Evolutionary conservation across 352 stramenopile genomes (phyloP).

Genomic region (Peronospora belbahrii): DNA sequence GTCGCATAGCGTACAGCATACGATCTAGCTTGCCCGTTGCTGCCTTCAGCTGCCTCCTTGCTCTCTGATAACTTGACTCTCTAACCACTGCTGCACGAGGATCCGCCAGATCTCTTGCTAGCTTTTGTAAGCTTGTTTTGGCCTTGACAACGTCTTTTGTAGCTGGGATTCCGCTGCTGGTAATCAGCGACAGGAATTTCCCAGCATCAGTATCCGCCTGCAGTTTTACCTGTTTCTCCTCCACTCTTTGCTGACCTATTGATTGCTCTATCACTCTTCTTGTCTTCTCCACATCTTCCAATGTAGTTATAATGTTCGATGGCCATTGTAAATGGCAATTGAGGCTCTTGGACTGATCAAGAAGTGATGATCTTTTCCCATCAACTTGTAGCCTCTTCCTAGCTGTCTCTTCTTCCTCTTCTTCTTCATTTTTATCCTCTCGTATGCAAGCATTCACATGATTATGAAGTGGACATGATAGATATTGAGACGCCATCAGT

Average conservation of each 20-base stretch:
- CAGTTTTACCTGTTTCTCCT: slow-evolving; percentile 1
- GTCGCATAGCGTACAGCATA: slow-evolving; percentile 28
- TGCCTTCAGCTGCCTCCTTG: slow-evolving; percentile 39
- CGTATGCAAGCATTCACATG: slow-evolving; percentile 6
- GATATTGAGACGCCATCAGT: slow-evolving; percentile 10
- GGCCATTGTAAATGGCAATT: slow-evolving; percentile 8
- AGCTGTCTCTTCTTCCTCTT: not conserved
- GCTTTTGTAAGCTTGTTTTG: slow-evolving; percentile 15
- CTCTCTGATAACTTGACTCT: slow-evolving; percentile 30
- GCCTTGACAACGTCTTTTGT: slow-evolving; percentile 9
- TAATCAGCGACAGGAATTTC: slow-evolving; percentile 14
- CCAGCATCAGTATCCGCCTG: not conserved
- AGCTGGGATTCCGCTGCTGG: not conserved
- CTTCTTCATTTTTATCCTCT: slow-evolving; percentile 2
- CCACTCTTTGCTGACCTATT: not conserved
- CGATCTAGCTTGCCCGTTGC: slow-evolving; percentile 44
- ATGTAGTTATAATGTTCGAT: not conserved
- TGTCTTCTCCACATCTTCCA: not conserved
- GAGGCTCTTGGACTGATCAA: not conserved
- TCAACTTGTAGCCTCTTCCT: not conserved
- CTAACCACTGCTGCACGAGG: slow-evolving; percentile 5
- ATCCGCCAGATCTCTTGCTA: slow-evolving; percentile 18
- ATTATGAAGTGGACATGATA: slow-evolving; percentile 14
- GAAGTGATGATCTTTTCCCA: not conserved
- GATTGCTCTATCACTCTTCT: not conserved